Evolutionary conservation across 139 green algal genomes (phyloP).

Genomic region (Penium margaritaceum): DNA sequence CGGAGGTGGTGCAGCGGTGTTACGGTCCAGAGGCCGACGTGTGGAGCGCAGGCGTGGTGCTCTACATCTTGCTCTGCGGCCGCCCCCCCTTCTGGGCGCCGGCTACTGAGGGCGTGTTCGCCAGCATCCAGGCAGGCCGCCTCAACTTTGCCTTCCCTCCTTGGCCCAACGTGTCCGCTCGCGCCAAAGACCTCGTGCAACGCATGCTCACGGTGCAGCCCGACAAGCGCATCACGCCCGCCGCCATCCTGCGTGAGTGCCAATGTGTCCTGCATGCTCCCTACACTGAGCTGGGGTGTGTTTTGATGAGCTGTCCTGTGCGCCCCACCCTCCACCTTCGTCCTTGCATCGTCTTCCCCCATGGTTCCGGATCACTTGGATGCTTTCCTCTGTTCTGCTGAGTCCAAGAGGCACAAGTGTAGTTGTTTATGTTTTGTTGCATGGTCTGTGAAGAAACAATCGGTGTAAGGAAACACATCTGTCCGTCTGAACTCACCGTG

Average conservation of each 20-base stretch:
- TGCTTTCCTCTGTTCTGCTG: too few species aligned
- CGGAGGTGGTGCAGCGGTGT: constrained; percentile 65
- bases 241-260: constrained; percentile 16
- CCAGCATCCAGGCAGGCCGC: constrained; percentile 56
- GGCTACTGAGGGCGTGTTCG: constrained; percentile 76
- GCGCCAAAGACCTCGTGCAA: constrained; percentile 48
- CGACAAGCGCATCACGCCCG: constrained; percentile 60
- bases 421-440: too few species aligned
- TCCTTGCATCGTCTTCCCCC: too few species aligned
- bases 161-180: constrained; percentile 63
- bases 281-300: too few species aligned
- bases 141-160: constrained; percentile 63
- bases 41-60: constrained; percentile 86
- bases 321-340: too few species aligned
- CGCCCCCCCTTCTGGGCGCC: constrained; percentile 84
- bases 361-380: too few species aligned
- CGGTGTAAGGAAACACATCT: too few species aligned
- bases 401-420: too few species aligned
- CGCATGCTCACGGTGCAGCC: constrained; percentile 64
- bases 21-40: constrained; percentile 84
- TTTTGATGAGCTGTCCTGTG: too few species aligned
- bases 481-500: too few species aligned
- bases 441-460: too few species aligned
- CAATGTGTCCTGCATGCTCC: too few species aligned
- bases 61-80: constrained; percentile 91